Evolutionary conservation across 139 green algal genomes (phyloP), one percentile per base, ranked within the genome.

Genomic region (Micractinium sp.): DNA sequence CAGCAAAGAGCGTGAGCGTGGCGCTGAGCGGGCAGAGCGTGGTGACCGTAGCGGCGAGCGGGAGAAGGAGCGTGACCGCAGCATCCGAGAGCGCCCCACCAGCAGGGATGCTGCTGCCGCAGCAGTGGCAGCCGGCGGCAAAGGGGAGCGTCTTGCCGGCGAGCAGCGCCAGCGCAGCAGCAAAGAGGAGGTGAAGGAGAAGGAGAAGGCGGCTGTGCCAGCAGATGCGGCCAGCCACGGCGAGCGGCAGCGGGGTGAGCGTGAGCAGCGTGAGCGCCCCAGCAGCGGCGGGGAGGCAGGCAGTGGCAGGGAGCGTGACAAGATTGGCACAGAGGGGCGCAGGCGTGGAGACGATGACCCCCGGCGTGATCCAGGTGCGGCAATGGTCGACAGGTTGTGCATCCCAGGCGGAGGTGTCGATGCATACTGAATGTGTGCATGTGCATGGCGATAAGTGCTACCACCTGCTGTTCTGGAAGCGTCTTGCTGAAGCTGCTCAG

Each of bases 231-330:
- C 14, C 20, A 27, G 20, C 20, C 63, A 2, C 71, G 71, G 71
- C 25, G 71, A 77, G 71, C 71, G 71, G 29, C 39, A 84, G 79
- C 41, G 79, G 41, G 79, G 27, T 20, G 82, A 87, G 60, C 81
- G 35, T 35, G 79, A 71, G 3, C 9, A 22, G 31, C 60, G 39
- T 7, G 33, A 75, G 18, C 81, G 81, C 12, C 81, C 56, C 29
- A 31, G 39, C 56, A 85, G 81, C 56, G 56, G 56, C 4, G 73
- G 3, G 3, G 53, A 36, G 3, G 38, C 23, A 13, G 78, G 23
- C 25, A 29, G 56, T 13, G 22, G 60, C 60, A 86, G 13, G 78
- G 81, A 75, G 56, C 53, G 60, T 0, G 81, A 74, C 5, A 56
- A 56, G 47, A 5, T 56, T 56, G 39, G 27, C 9, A 38, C n/a